These are phyloP conservation scores for Hypoxylon sp. DNA, from an alignment of 2,329 filamentous ascomycete species.

Conservation along the genomic window DNA sequence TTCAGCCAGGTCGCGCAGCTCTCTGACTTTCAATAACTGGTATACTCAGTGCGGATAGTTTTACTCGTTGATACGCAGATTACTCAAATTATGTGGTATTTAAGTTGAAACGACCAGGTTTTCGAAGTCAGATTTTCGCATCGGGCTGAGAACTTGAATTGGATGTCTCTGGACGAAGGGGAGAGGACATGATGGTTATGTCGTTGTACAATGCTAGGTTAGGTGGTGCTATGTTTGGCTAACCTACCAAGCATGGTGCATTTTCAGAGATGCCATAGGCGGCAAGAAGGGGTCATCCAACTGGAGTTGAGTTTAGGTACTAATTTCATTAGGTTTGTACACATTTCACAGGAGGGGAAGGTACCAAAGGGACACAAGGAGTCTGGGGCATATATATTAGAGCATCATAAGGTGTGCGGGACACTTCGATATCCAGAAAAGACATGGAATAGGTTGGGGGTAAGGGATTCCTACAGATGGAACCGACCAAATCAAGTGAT, in stretches of 20 bases:
- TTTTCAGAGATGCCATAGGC: conserved; percentile 36
- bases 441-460: conserved; percentile 33
- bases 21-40: conserved; percentile 12
- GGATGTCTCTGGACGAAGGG: conserved; percentile 24
- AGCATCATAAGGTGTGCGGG: conserved; percentile 50
- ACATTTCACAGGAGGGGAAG: conserved; percentile 36
- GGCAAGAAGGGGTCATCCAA: conserved; percentile 34
- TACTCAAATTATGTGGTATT: conserved; percentile 20
- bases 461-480: conserved; percentile 44
- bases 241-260: conserved; percentile 31
- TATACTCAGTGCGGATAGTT: conserved; percentile 16
- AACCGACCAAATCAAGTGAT: conserved; percentile 45
- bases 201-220: conserved; percentile 27
- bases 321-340: conserved; percentile 48
- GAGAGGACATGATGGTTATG: conserved; percentile 25
- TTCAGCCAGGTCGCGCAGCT: conserved; percentile 29
- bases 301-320: conserved; percentile 31
- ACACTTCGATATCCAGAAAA: conserved; percentile 48
- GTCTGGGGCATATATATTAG: conserved; percentile 51
- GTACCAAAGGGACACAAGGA: conserved; percentile 39
- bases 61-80: conserved; percentile 19
- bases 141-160: conserved; percentile 22
- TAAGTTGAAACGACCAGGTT: conserved; percentile 20
- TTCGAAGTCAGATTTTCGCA: conserved; percentile 16
- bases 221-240: conserved; percentile 35